Evolutionary conservation across 2,329 filamentous ascomycete genomes (phyloP).

Genomic region (Chaetomium sp.): DNA sequence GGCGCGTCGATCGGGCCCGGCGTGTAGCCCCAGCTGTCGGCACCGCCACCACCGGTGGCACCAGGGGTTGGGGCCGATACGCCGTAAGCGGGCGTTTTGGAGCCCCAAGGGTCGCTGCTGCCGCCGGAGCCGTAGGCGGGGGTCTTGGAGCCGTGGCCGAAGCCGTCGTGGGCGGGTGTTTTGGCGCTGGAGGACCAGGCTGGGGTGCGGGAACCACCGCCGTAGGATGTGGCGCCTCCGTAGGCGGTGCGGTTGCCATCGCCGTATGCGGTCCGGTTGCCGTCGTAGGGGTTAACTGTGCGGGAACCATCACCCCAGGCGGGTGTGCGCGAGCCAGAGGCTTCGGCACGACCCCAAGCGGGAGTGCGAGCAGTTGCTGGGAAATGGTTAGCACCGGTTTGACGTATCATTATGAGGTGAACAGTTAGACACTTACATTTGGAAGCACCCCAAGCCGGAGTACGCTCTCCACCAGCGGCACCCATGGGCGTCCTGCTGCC

Average conservation of each 20-base stretch:
- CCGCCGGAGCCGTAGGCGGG: constrained; percentile 47
- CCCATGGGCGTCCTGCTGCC: constrained; percentile 64
- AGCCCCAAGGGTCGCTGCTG: constrained; percentile 55
- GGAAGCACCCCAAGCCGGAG: constrained; percentile 65
- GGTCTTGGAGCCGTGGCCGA: constrained; percentile 61
- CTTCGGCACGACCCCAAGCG: constrained; percentile 52
- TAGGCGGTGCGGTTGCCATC: constrained; percentile 75
- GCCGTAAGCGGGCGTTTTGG: constrained; percentile 72
- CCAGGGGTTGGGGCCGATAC: constrained; percentile 53
- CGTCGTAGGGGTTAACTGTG: constrained; percentile 65
- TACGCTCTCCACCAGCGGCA: constrained; percentile 54
- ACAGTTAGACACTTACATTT: constrained; percentile 49
- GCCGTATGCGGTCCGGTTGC: constrained; percentile 71
- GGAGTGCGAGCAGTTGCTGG: constrained; percentile 55
- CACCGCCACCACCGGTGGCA: constrained; percentile 50
- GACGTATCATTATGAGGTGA: neutral
- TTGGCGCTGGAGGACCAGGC: constrained; percentile 74
- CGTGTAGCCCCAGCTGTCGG: constrained; percentile 56
- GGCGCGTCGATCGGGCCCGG: constrained; percentile 57
- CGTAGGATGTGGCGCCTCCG: constrained; percentile 64
- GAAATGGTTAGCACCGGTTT: constrained; percentile 13
- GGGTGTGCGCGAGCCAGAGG: constrained; percentile 57
- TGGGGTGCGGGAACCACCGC: constrained; percentile 64
- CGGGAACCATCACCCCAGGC: constrained; percentile 64
- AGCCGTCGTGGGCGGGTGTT: constrained; percentile 60